Base-by-base conservation (phyloP, 768 basidiomycete species). In the Tricholoma furcatifolium region DNA sequence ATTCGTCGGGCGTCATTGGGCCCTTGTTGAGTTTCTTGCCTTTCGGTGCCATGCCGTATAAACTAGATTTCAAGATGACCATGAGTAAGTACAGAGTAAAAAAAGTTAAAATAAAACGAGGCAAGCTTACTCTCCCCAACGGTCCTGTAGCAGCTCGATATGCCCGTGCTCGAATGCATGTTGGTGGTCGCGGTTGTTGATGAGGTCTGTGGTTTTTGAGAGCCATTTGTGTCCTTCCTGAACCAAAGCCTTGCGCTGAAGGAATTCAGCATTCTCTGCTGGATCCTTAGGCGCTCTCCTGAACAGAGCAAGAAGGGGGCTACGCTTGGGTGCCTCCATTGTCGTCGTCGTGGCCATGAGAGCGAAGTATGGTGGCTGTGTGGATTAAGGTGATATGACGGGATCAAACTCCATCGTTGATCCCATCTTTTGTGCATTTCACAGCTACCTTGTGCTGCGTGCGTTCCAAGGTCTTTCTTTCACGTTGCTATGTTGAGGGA, bases 21-120 rank as follows among this genome's bases (percentile, higher is more conserved):
- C 62, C 62, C 44, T 64, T 64, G 31, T 52, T 55, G n/a, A 60
- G 41, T 41, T 64, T 64, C 51, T 62, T 64, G 38, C 58, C 62
- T 35, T 59, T 58, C 2, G 62, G 62, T 18, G 60, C 62, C 1
- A 53, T 52, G 24, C 62, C 58, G 24, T 62, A 61, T 27, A 63
- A 39, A 32, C 60, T 64, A 53, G 14, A 40, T 44, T 34, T 27
- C 27, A 20, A 30, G 30, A n/a, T n/a, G 20, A 43, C n/a, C 41
- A 32, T n/a, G 47, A 49, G 32, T 11, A 21, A 6, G 38, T 31
- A 44, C 39, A 43, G 45, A 15, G 32, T 21, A 49, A 35, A 32
- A 21, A 21, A 35, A n/a, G 10, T 10, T 18, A 39, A 39, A 8
- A 34, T 5, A n/a, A n/a, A 39, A 35, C 20, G 30, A 38, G 5